Conservation (phyloP, 345 rosid genomes). For the Diplotaxis tenuifolia region DNA sequence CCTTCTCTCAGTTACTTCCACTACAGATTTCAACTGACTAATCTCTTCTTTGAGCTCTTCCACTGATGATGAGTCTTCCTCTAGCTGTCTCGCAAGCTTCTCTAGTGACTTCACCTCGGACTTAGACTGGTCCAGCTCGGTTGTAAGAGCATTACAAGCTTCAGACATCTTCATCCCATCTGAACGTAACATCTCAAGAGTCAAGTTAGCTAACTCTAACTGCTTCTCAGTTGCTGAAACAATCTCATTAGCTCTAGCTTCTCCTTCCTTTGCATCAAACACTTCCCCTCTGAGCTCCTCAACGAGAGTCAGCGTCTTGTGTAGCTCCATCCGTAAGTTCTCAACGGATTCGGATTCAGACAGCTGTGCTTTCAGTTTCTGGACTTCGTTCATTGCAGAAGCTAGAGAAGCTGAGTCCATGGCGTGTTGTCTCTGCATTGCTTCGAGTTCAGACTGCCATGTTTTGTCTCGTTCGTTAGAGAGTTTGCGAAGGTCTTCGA, state of each 20-base stretch:
- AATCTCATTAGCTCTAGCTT: slow-evolving; percentile 65
- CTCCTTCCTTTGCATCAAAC: slow-evolving; percentile 64
- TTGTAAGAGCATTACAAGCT: slow-evolving; percentile 49
- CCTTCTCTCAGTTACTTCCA: slow-evolving; percentile 72
- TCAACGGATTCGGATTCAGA: slow-evolving; percentile 66
- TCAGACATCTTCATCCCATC: slow-evolving; percentile 62
- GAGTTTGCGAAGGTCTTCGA: slow-evolving; percentile 78
- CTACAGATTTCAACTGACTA: slow-evolving; percentile 58
- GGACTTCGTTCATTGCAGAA: slow-evolving; percentile 84
- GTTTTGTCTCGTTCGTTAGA: slow-evolving; percentile 89
- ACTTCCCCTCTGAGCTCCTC: slow-evolving; percentile 67
- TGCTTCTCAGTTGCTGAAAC: slow-evolving; percentile 57
- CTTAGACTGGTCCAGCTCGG: slow-evolving; percentile 70
- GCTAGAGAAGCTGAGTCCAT: slow-evolving; percentile 76
- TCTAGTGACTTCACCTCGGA: slow-evolving; percentile 61
- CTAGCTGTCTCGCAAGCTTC: slow-evolving; percentile 58
- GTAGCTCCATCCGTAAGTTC: slow-evolving; percentile 62
- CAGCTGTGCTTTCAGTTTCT: slow-evolving; percentile 81
- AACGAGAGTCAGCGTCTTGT: slow-evolving; percentile 62
- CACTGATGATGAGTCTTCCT: slow-evolving; percentile 38
- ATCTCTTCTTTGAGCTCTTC: slow-evolving; percentile 58
- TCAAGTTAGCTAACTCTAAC: slow-evolving; percentile 60
- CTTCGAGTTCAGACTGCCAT: slow-evolving; percentile 98
- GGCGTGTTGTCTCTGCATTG: slow-evolving; percentile 77
- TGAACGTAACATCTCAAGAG: slow-evolving; percentile 56